These are phyloP conservation scores for Cynanchum wilfordii DNA, from an alignment of 257 asterid species.

Conservation along the genomic window DNA sequence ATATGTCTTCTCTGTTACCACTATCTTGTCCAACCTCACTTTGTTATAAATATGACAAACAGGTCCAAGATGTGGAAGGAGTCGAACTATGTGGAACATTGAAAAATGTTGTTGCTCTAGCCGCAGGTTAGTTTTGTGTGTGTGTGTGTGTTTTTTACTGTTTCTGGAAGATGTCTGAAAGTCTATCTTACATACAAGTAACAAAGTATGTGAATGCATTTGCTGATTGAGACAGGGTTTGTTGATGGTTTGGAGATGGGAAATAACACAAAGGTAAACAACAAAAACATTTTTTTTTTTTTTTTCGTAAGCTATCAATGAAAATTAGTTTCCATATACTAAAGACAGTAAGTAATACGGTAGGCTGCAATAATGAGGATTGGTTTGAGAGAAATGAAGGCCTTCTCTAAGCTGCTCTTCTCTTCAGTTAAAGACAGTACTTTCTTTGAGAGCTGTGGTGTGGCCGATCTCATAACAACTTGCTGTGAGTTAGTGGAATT, in stretches of 20 bases:
- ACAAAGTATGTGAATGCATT: not conserved
- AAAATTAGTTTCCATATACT: not conserved
- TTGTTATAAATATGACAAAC: conserved; percentile 17
- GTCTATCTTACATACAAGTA: conserved; percentile 1
- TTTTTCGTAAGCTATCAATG: not conserved
- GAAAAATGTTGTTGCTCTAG: conserved; percentile 81
- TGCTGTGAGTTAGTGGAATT: conserved; percentile 59
- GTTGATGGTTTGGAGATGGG: conserved; percentile 97
- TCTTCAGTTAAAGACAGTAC: conserved; percentile 85
- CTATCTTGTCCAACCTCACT: not conserved
- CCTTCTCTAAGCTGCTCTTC: conserved; percentile 74
- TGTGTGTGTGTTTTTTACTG: not conserved
- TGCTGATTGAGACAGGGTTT: conserved; percentile 45
- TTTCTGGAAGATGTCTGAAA: not conserved
- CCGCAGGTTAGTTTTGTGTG: conserved; percentile 52
- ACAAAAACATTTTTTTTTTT: not conserved
- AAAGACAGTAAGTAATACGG: conserved; percentile 9
- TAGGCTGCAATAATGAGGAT: conserved; percentile 97
- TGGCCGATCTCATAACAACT: conserved; percentile 88
- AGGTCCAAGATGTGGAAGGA: conserved; percentile 96
- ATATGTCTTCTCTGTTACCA: not conserved
- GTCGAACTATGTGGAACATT: conserved; percentile 90
- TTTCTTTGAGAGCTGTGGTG: conserved; percentile 95
- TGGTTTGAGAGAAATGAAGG: conserved; percentile 91
- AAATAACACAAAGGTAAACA: conserved; percentile 73